Evolutionary conservation across 1,284 basidiomycete species (phyloP).

Genomic region (Ceraceosorus bombacis): DNA sequence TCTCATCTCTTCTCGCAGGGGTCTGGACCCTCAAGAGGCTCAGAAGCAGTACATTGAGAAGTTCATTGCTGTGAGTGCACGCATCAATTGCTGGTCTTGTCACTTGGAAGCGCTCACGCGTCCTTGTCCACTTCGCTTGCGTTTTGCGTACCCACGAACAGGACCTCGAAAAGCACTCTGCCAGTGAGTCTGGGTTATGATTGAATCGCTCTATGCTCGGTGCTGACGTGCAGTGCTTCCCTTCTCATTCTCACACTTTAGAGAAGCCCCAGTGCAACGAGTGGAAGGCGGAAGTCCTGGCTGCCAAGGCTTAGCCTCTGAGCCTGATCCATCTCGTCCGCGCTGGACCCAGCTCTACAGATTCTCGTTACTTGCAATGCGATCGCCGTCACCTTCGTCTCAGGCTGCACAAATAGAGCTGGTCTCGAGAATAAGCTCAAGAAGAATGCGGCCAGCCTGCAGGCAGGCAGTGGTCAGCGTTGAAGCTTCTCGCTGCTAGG

Average conservation of each 20-base stretch:
- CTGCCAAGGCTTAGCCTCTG: not conserved
- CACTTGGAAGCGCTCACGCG: not conserved
- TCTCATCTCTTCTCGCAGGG: not conserved
- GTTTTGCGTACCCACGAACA: not conserved
- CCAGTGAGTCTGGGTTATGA: not conserved
- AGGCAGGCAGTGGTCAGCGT: no score
- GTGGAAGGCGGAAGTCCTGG: not conserved
- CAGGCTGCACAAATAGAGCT: no score
- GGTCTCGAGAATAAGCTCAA: no score
- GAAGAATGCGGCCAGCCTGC: no score
- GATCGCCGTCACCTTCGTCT: no score
- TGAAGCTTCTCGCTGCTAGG: no score
- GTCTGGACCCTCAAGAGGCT: not conserved
- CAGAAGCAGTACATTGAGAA: not conserved
- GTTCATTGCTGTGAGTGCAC: not conserved
- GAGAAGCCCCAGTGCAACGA: not conserved
- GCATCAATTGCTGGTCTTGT: not conserved
- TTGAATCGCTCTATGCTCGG: not conserved
- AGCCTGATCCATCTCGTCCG: not conserved
- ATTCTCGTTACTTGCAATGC: no score
- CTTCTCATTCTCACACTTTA: not conserved
- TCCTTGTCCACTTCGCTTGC: not conserved
- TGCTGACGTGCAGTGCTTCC: not conserved
- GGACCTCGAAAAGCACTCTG: not conserved
- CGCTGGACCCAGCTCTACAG: not conserved